A percentile compares a stretch with the other conserved stretches of the same genome.
Evolutionary conservation across 2,329 filamentous ascomycete species (phyloP).

Genomic region (Stromatinia cepivora): DNA sequence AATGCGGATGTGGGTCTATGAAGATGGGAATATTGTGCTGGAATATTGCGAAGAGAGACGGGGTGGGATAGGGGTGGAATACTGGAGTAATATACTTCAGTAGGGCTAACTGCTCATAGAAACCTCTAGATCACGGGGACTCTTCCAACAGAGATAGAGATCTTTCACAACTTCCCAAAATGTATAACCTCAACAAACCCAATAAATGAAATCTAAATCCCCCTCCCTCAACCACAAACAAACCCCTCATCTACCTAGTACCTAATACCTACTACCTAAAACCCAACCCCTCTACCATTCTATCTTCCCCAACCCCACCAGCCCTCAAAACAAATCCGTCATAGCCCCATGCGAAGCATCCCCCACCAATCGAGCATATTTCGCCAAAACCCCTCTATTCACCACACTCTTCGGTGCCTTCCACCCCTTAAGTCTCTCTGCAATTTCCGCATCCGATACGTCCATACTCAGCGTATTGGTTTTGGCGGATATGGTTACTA

Average conservation of each 20-base stretch:
- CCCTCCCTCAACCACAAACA: not conserved
- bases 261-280: not conserved
- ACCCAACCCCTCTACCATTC: not conserved
- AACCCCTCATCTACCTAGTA: not conserved
- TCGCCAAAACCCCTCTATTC: slow-evolving; percentile 80
- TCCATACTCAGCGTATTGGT: slow-evolving; percentile 70
- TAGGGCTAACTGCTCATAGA: too few species aligned
- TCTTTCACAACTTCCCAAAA: not conserved
- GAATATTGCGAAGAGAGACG: too few species aligned
- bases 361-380: slow-evolving; percentile 84
- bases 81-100: too few species aligned
- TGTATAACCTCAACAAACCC: not conserved
- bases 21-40: too few species aligned
- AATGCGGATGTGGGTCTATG: too few species aligned
- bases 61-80: too few species aligned
- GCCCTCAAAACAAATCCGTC: slow-evolving; percentile 67
- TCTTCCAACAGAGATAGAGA: not conserved
- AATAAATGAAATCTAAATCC: not conserved
- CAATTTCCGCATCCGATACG: slow-evolving; percentile 67
- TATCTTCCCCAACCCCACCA: not conserved
- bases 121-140: not conserved
- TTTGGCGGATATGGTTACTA: slow-evolving; percentile 83
- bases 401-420: slow-evolving; percentile 69
- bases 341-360: slow-evolving; percentile 91
- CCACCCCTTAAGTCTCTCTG: slow-evolving; percentile 64